phyloP scores from a whole-genome alignment of 2,329 filamentous ascomycete genomes.

The Aspergillus bombycis region DNA sequence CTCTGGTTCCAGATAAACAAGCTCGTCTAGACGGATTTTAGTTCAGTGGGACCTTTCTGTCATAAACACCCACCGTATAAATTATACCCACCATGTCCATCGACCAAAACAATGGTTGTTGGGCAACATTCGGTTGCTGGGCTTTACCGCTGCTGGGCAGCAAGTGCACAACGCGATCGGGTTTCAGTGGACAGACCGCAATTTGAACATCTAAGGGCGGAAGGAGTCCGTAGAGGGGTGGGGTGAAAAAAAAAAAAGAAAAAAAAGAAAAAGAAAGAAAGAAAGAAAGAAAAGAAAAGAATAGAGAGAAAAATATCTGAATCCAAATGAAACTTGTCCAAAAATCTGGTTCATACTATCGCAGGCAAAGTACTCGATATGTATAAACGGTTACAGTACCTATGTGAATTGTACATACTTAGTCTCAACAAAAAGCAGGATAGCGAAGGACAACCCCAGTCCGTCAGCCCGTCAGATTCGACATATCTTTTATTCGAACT shows the following conservation, averaged over 20 bases:
- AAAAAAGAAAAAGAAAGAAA: not conserved
- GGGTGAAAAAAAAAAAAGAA: not conserved
- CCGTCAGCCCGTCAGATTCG: not conserved
- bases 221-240: not conserved
- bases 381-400: not conserved
- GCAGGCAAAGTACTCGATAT: not conserved
- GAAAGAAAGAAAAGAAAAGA: not conserved
- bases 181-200: conserved; percentile 24
- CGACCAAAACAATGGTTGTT: conserved; percentile 24
- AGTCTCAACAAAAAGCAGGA: not conserved
- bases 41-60: conserved; percentile 16
- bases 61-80: conserved; percentile 5
- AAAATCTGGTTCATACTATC: not conserved
- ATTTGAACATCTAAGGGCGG: conserved; percentile 14
- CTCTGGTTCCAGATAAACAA: conserved; percentile 13
- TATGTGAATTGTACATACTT: not conserved
- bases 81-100: not conserved
- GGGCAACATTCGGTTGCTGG: conserved; percentile 32
- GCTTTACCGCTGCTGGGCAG: conserved; percentile 43
- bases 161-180: conserved; percentile 27
- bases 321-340: not conserved
- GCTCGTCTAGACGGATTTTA: conserved; percentile 3
- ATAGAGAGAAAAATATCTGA: not conserved
- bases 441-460: not conserved
- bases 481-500: not conserved